Evolutionary conservation across 768 basidiomycete species (phyloP), one percentile per base, ranked within the genome.

Genomic region (Suillus sp.): DNA sequence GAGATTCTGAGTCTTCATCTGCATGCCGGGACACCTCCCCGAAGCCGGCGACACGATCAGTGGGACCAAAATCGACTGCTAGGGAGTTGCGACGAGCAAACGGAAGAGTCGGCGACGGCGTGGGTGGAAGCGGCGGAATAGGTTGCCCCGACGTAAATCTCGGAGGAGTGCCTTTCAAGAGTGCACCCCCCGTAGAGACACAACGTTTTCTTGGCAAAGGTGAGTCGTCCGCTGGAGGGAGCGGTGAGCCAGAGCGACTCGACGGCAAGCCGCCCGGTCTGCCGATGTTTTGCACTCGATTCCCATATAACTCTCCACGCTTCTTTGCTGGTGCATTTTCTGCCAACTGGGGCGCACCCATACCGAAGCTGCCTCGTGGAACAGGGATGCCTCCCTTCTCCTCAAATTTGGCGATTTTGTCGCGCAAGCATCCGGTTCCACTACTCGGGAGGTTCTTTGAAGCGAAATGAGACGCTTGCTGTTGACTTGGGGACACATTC

Each of bases 351-450:
- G 89, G 88, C 13, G 83, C 84, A 18, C 88, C 88, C 66, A 90
- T 76, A 25, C 84, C 90, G 75, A 91, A 90, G 65, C 88, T 86
- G 4, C 88, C 88, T 56, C 89, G 80, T n/a, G 91, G 92, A 42
- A 85, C 84, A 18, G 91, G 91, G 0, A 87, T 80, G 13, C 86
- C 90, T 59, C 92, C 92, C 72, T 90, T 88, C 75, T 81, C 81
- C 75, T 93, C 92, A 63, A 93, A 93, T 65, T 84, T 86, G 25
- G 91, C 91, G 66, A 93, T 93, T 78, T 86, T 92, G 72, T 89
- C 91, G 25, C 84, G 79, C 11, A 85, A 74, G 13, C 72, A 75
- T 43, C 77, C 70, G 4, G 72, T 65, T 32, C 71, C 71, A 3
- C 70, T 59, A 47, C 60, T 70, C 54, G 71, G 74, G 47, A 74